phyloP scores from a whole-genome alignment of 441 rosid species.

The Croton laevigatus region DNA sequence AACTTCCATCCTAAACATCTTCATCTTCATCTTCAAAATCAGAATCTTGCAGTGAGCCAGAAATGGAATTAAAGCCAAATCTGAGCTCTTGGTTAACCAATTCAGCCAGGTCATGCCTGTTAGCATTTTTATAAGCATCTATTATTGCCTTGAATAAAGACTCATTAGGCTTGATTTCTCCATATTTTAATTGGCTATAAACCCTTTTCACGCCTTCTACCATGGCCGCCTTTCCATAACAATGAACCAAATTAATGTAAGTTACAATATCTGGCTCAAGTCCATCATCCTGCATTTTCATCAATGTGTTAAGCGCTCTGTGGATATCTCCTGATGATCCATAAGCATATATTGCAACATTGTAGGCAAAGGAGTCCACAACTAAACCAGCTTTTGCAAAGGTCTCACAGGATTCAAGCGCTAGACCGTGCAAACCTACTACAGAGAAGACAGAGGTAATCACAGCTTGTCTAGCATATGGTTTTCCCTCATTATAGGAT shows the following conservation, averaged over 20 bases:
- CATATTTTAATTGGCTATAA: slow-evolving; percentile 50
- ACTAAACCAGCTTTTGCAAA: slow-evolving; percentile 40
- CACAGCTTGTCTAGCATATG: slow-evolving; percentile 60
- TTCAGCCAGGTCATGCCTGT: slow-evolving; percentile 67
- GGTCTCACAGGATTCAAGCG: slow-evolving; percentile 46
- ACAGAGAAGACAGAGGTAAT: slow-evolving; percentile 57
- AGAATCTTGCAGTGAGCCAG: slow-evolving; percentile 16
- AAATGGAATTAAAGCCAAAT: slow-evolving; percentile 41
- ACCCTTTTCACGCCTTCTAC: slow-evolving; percentile 78
- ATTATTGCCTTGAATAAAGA: slow-evolving; percentile 61
- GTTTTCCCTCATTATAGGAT: slow-evolving; percentile 60
- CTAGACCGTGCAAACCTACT: slow-evolving; percentile 61
- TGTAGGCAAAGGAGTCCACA: slow-evolving; percentile 53
- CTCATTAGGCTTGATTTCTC: slow-evolving; percentile 54
- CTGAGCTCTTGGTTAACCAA: slow-evolving; percentile 65
- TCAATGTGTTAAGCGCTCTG: slow-evolving; percentile 55
- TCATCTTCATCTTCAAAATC: slow-evolving; percentile 32
- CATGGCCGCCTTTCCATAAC: slow-evolving; percentile 86
- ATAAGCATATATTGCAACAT: slow-evolving; percentile 62
- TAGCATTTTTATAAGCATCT: slow-evolving; percentile 54
- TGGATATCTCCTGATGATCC: slow-evolving; percentile 59
- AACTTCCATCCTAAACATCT: slow-evolving; percentile 22
- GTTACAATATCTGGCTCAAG: slow-evolving; percentile 71
- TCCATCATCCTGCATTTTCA: slow-evolving; percentile 77
- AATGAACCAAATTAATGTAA: slow-evolving; percentile 51